These are phyloP conservation scores for Carex parvula DNA, from an alignment of 176 grass and related monocot genomes.

Conservation along the genomic window DNA sequence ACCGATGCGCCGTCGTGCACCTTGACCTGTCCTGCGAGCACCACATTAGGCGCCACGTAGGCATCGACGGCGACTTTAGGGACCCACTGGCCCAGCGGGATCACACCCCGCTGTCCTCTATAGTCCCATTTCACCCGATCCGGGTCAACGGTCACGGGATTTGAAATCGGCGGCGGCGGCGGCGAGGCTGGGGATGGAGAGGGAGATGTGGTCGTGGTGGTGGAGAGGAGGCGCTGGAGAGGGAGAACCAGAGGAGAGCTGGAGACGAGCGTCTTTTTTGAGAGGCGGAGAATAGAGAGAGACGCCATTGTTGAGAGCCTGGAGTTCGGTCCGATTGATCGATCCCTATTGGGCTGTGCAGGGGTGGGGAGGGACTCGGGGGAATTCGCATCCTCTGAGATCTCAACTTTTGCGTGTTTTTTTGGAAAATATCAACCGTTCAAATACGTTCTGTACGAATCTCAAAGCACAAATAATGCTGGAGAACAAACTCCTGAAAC, in stretches of 20 bases:
- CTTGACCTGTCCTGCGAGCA: slow-evolving; percentile 86
- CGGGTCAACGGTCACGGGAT: not conserved
- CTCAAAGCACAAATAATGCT: too few relatives aligned
- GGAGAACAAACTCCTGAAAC: too few relatives aligned
- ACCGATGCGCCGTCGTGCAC: slow-evolving; percentile 87
- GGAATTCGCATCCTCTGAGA: too few relatives aligned
- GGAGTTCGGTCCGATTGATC: not conserved
- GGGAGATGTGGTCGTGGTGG: slow-evolving; percentile 28
- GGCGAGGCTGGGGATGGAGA: not conserved
- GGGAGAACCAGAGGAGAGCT: slow-evolving; percentile 15
- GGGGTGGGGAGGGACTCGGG: not conserved
- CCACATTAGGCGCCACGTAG: slow-evolving; percentile 81
- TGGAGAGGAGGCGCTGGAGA: slow-evolving; percentile 43
- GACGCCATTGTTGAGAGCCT: slow-evolving; percentile 48
- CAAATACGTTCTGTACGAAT: too few relatives aligned
- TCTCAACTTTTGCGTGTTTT: too few relatives aligned
- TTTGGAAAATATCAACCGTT: too few relatives aligned
- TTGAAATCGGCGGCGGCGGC: slow-evolving; percentile 6
- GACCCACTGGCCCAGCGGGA: slow-evolving; percentile 81
- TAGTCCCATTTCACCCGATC: slow-evolving; percentile 94
- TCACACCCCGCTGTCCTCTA: slow-evolving; percentile 68
- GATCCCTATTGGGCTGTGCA: not conserved
- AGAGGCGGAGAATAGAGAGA: slow-evolving; percentile 55
- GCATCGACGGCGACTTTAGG: slow-evolving; percentile 90
- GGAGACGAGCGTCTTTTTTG: slow-evolving; percentile 35